Base-by-base conservation (phyloP, 2,329 filamentous ascomycete species). In the Colletotrichum cuscutae region DNA sequence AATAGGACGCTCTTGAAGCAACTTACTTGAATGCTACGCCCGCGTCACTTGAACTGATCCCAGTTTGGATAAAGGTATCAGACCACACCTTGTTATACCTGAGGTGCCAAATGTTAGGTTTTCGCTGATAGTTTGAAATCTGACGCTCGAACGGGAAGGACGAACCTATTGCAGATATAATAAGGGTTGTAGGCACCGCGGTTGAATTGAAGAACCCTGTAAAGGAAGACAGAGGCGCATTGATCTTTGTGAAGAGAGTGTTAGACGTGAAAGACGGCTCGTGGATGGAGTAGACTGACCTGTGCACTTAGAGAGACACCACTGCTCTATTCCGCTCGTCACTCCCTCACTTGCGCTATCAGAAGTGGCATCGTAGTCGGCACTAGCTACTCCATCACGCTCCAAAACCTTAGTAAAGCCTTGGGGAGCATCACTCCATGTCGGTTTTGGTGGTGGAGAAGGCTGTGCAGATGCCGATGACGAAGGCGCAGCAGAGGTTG, bases 401-500 rank as follows among this genome's bases (percentile, higher is more conserved):
- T 67, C 68, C n/a, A 52, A 52, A 32, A 71, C 57, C 15, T 52
- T 68, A 5, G n/a, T 61, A 35, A 62, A 71, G 6, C 68, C 68
- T 4, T 7, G 13, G 4, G 63, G 35, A n/a, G 49, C 61, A 3
- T 61, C 37, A 26, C 11, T 30, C 63, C 63, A 71, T 2, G 8
- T 26, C 6, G 63, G 63, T 52, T 71, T 71, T 6, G 57, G 57
- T 2, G 68, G 68, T 7, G 28, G 13, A 5, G 63, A 22, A 1
- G 49, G 37, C 49, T 30, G 13, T 3, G 19, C 35, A 2, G 49
- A 37, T 12, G n/a, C 12, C 53, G 30, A 53, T 2, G 42, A 30
- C 13, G 67, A 24, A 5, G 28, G 15, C 19, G 67, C 24, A 8
- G 24, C 54, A 0, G 66, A 49, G 4, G 59, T 49, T 3, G 26